Base-by-base conservation (phyloP, 228 moss, liverwort and hornwort species). In the Sphagnum fallax region DNA sequence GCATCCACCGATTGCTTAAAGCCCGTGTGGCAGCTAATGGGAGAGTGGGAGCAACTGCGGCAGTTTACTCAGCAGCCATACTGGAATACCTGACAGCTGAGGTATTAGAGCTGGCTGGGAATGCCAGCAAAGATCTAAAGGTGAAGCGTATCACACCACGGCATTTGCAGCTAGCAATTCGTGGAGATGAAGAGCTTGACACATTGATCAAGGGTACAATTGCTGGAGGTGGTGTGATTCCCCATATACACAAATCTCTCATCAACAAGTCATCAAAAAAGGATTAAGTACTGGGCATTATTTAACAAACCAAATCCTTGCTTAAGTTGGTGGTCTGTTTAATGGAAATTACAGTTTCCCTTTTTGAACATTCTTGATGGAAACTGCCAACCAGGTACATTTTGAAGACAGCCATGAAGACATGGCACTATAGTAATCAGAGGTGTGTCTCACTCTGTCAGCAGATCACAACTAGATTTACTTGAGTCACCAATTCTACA, bases 181-280 rank as follows among this genome's bases (percentile, higher is more conserved):
- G 87, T 49, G 87, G 87, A 75, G 87, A 87, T 50, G 83, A 87
- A 76, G 87, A 87, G 87, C 60, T 87, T 51, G 87, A 87, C 71
- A 87, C 87, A 15, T 77, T 87, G 75, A 87, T 87, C 70, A 87
- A 87, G 74, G 83, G 87, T 6, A 87, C 87, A 18, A 87, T 87
- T 62, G 87, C 87, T 0, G 83, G 87, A 48, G 87, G 83, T 64
- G 87, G 87, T 5, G 87, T 87, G 18, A 87, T 83, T 15, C 87
- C 87, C 0, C 87, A 87, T 70, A 87, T 87, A 49, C 87, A 87
- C 77, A 87, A 87, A 81, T 87, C 83, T 1, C 75, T 87, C 47
- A 87, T 87, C 70, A 83, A 87, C 75, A 87, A 87, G 68, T 65
- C 85, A 6, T 59, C 87, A 68, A 84, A 84, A 78, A 87, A 87